Evolutionary conservation across 2,329 filamentous ascomycete species (phyloP).

Genomic region (Pseudogymnoascus sp.): DNA sequence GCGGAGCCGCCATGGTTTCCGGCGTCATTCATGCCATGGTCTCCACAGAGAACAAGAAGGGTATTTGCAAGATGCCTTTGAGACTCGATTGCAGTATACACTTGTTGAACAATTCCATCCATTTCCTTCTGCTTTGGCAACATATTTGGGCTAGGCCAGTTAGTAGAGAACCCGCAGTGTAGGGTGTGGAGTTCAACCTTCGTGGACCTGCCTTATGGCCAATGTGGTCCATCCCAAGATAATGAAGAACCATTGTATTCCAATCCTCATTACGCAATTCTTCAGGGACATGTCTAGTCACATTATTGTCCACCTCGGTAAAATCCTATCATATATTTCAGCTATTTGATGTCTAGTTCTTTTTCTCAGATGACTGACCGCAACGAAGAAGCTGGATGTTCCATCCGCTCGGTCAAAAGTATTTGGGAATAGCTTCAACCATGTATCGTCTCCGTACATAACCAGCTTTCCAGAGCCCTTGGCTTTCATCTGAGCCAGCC

Average conservation of each 20-base stretch:
- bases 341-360: slow-evolving; percentile 23
- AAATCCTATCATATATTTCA: slow-evolving; percentile 60
- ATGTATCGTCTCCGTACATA: slow-evolving; percentile 97
- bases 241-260: slow-evolving; percentile 91
- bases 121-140: slow-evolving; percentile 87
- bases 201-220: slow-evolving; percentile 89
- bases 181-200: slow-evolving; percentile 43
- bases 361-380: slow-evolving; percentile 49
- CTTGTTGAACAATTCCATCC: slow-evolving; percentile 68
- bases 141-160: slow-evolving; percentile 66
- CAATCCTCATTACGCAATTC: slow-evolving; percentile 75
- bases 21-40: slow-evolving; percentile 99
- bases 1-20: slow-evolving; percentile 95
- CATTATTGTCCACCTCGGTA: slow-evolving; percentile 94
- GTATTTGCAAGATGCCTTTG: slow-evolving; percentile 65
- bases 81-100: slow-evolving; percentile 67
- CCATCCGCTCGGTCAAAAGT: slow-evolving; percentile 84
- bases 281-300: slow-evolving; percentile 75
- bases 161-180: slow-evolving; percentile 8
- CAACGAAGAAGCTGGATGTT: slow-evolving; percentile 96
- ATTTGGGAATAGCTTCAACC: slow-evolving; percentile 89
- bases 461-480: slow-evolving; percentile 64
- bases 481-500: slow-evolving; percentile 85
- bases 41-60: slow-evolving; percentile 77
- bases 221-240: slow-evolving; percentile 92